Conservation (phyloP, 305 asterid species). For the Rubia peregrina region DNA sequence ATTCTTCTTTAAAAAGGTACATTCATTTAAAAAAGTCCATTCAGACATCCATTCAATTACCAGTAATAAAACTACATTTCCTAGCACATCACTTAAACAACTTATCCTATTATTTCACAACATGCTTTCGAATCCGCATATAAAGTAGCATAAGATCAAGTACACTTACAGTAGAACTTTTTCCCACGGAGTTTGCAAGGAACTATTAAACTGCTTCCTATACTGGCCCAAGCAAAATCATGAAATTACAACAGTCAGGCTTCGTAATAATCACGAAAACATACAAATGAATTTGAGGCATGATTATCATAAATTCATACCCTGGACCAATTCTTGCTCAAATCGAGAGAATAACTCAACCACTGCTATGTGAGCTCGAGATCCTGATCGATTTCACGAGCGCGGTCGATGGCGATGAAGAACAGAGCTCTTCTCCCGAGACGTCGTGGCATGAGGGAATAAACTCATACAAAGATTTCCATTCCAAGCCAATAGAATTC, state of each 20-base stretch:
- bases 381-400: too few relatives aligned
- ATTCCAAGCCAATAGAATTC: too few relatives aligned
- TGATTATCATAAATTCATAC: not conserved
- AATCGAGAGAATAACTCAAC: too few relatives aligned
- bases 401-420: too few relatives aligned
- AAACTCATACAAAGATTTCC: too few relatives aligned
- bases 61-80: too few relatives aligned
- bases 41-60: too few relatives aligned
- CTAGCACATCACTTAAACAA: not conserved
- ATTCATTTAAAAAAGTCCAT: too few relatives aligned
- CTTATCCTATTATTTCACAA: not conserved
- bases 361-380: too few relatives aligned
- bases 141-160: not conserved
- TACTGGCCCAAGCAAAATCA: constrained; percentile 3
- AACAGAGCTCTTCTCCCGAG: too few relatives aligned
- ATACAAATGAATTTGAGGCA: not conserved
- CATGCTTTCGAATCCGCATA: not conserved
- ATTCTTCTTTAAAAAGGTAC: too few relatives aligned
- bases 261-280: not conserved
- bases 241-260: not conserved
- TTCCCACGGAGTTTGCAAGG: not conserved
- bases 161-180: not conserved
- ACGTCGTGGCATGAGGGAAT: too few relatives aligned
- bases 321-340: not conserved
- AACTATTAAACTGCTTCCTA: not conserved